Evolutionary conservation across 305 asterid species (phyloP), one percentile per base, ranked within the genome.

Genomic region (Fraxinus greggii): DNA sequence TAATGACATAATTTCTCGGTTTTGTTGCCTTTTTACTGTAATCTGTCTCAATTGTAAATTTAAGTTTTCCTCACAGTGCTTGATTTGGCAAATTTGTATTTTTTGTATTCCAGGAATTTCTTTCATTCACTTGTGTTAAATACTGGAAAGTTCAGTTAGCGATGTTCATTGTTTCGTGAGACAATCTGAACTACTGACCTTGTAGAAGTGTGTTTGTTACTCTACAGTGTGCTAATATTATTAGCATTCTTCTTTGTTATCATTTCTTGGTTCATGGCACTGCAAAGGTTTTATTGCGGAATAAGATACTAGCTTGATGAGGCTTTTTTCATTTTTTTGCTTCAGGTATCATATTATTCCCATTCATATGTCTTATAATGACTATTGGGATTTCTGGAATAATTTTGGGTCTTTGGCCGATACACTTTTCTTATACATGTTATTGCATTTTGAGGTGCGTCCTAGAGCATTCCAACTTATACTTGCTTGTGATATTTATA

Each of bases 301-400:
- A 48, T 15, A 48, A 48, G 61, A 48, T 48, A 48, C 15, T 13
- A 48, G 21, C 59, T 48, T 48, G 59, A 48, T 17, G 23, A 4
- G 21, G 7, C 7, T 8, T 48, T 48, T 15, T 48, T 48, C 70
- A 61, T 61, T 70, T 77, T 76, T 40, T 51, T 79, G 63, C 85
- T 86, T 82, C 97, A 95, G 99, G 97, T 86, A 54, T 91, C 26
- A 75, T 90, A 75, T 86, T 94, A 90, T 89, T 89, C 86, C 98
- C 98, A 3, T 80, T 90, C 84, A 75, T 93, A 86, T 90, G 93
- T 84, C 80, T 94, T 63, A 77, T 93, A 29, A 81, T 90, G 83
- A 83, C 89, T 1, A 67, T 78, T 28, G 99, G 97, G 33, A 86
- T 90, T 87, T 88, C 89, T 74, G 93, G 85, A 76, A 84, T 93